Conservation (phyloP, 225 moss, liverwort and hornwort species). For the Straminergon stramineum region DNA sequence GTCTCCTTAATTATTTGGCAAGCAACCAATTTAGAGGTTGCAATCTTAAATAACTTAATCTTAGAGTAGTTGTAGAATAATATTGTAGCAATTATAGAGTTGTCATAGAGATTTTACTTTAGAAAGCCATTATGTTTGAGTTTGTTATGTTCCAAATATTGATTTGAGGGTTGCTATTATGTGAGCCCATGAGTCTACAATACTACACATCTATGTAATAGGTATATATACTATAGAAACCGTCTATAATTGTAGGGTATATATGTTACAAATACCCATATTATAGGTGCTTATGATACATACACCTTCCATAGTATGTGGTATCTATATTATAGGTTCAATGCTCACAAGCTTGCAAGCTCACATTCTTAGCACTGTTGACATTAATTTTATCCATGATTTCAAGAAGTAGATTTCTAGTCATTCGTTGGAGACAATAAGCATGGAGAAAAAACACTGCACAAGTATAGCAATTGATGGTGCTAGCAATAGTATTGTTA, state of each 20-base stretch:
- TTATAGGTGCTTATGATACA: too few species aligned
- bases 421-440: not conserved
- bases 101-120: not conserved
- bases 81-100: not conserved
- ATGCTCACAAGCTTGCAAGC: too few species aligned
- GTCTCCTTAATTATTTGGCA: accelerated
- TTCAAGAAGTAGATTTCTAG: not conserved
- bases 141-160: not conserved
- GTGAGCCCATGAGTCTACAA: too few species aligned
- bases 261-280: too few species aligned
- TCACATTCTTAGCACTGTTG: too few species aligned
- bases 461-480: not conserved
- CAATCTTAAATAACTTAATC: not conserved
- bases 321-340: too few species aligned
- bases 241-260: too few species aligned
- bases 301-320: too few species aligned
- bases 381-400: too few species aligned
- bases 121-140: not conserved
- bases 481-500: not conserved
- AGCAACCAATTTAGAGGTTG: not conserved
- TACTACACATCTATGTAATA: too few species aligned
- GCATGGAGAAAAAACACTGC: accelerated
- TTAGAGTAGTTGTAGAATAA: not conserved
- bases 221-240: too few species aligned
- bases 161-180: too few species aligned